phyloP scores from a whole-genome alignment of 345 rosid genomes.

The Hevea brasiliensis region DNA sequence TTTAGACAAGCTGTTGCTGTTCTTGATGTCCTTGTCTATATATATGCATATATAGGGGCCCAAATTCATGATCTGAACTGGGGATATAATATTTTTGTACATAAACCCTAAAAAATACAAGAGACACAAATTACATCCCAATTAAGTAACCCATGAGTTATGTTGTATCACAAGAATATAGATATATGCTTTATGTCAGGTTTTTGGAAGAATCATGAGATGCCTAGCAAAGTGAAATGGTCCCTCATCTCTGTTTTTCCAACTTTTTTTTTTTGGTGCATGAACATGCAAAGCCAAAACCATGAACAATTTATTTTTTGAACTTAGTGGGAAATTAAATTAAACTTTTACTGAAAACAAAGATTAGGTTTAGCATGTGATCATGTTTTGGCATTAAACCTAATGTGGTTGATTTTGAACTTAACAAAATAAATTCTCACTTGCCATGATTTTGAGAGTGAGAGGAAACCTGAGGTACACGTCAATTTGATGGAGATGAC shows the following conservation, averaged over 20 bases:
- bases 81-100: no score
- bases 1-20: conserved; percentile 21
- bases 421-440: conserved; percentile 22
- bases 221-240: not conserved
- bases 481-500: conserved; percentile 40
- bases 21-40: conserved; percentile 22
- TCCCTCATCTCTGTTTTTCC: no score
- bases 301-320: no score
- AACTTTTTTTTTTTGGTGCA: not conserved
- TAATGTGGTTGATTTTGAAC: conserved; percentile 25
- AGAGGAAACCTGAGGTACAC: conserved; percentile 37
- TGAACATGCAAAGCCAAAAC: conserved; percentile 2
- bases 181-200: conserved; percentile 9
- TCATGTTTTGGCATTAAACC: conserved; percentile 29
- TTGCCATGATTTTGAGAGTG: conserved; percentile 37
- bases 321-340: not conserved
- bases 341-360: conserved; percentile 1
- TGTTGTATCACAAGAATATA: no score
- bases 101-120: conserved; percentile 5
- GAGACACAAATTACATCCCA: not conserved
- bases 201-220: conserved; percentile 19
- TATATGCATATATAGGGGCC: not conserved
- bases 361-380: conserved; percentile 30
- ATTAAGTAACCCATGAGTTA: no score
- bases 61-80: no score